phyloP scores from a whole-genome alignment of 1,139 yeast species.

The Zygotorulaspora mrakii region DNA sequence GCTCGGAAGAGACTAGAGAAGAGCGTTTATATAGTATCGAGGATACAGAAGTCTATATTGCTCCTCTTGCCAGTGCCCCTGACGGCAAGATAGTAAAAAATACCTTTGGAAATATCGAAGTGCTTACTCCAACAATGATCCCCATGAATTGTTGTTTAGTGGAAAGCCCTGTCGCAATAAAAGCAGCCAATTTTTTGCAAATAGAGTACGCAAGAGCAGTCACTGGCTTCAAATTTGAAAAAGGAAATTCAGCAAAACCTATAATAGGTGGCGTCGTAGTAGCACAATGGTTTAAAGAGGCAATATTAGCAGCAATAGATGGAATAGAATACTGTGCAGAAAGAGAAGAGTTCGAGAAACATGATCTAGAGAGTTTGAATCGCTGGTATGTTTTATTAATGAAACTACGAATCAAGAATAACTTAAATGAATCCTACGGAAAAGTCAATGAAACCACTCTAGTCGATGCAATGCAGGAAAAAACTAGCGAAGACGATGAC shows the following conservation, averaged over 20 bases:
- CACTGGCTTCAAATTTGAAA: slow-evolving; percentile 73
- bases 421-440: slow-evolving; percentile 68
- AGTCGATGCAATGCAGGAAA: slow-evolving; percentile 5
- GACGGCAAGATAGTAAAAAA: slow-evolving; percentile 71
- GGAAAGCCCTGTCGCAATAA: slow-evolving; percentile 50
- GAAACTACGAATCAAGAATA: slow-evolving; percentile 65
- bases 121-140: slow-evolving; percentile 72
- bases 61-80: slow-evolving; percentile 49
- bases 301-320: slow-evolving; percentile 54
- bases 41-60: slow-evolving; percentile 68
- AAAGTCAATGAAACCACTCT: slow-evolving; percentile 35
- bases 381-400: slow-evolving; percentile 73
- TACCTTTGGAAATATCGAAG: slow-evolving; percentile 77
- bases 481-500: slow-evolving; percentile 16
- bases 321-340: slow-evolving; percentile 50
- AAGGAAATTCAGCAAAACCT: slow-evolving; percentile 52
- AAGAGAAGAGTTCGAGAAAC: slow-evolving; percentile 45
- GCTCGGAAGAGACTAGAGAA: slow-evolving; percentile 43
- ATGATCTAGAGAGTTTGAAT: slow-evolving; percentile 52
- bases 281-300: slow-evolving; percentile 60
- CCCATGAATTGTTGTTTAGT: slow-evolving; percentile 77
- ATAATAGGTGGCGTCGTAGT: slow-evolving; percentile 75
- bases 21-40: slow-evolving; percentile 69
- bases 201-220: slow-evolving; percentile 87
- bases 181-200: slow-evolving; percentile 66